These are phyloP conservation scores for Parastagonospora nodorum DNA, from an alignment of 2,329 filamentous ascomycete species.

Conservation along the genomic window DNA sequence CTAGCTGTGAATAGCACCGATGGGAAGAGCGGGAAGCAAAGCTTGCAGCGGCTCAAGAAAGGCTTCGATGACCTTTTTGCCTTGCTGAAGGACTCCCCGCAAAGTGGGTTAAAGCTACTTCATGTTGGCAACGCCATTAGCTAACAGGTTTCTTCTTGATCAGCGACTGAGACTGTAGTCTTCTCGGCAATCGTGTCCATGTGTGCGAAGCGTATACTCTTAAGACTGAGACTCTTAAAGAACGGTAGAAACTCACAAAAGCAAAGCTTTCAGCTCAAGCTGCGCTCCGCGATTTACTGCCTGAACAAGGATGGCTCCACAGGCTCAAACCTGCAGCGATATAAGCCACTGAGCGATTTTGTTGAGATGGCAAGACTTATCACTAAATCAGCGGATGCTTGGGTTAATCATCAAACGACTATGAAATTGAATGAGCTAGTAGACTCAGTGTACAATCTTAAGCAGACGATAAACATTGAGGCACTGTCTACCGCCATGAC, in stretches of 20 bases:
- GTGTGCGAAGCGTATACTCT: slow-evolving; percentile 14
- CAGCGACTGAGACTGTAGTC: slow-evolving; percentile 3
- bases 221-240: slow-evolving; percentile 10
- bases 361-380: slow-evolving; percentile 14
- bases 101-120: background rate
- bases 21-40: background rate
- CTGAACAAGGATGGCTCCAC: background rate
- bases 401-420: slow-evolving; percentile 14
- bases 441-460: slow-evolving; percentile 8
- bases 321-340: background rate
- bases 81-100: background rate
- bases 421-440: slow-evolving; percentile 9
- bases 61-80: slow-evolving; percentile 2
- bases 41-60: slow-evolving; percentile 1
- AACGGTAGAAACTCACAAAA: slow-evolving; percentile 1
- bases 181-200: slow-evolving; percentile 16
- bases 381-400: slow-evolving; percentile 13
- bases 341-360: slow-evolving; percentile 1
- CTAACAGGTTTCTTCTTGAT: background rate
- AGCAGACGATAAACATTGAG: slow-evolving; percentile 6
- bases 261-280: slow-evolving; percentile 4
- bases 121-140: too few relatives aligned
- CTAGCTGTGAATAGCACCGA: slow-evolving; percentile 7
- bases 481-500: slow-evolving; percentile 12
- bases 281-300: slow-evolving; percentile 2